A percentile compares a stretch with the other conserved stretches of the same genome.
These are phyloP conservation scores for Fusarium sublunatum DNA, from an alignment of 2,329 filamentous ascomycete species.

Conservation along the genomic window DNA sequence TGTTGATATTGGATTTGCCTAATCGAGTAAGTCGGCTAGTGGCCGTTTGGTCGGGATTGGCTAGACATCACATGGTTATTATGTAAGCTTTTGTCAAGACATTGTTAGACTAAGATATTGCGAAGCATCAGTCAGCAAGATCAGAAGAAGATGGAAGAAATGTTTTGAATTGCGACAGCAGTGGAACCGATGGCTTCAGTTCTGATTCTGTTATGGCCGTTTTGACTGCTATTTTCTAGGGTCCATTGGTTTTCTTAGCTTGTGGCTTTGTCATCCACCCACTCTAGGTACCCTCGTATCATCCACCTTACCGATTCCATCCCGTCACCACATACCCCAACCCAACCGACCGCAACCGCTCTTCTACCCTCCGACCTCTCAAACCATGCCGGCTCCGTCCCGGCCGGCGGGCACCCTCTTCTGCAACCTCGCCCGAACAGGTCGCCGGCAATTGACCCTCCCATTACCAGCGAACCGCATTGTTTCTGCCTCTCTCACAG, in stretches of 20 bases:
- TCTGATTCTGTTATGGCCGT: slow-evolving; percentile 12
- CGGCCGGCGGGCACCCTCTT: slow-evolving; percentile 39
- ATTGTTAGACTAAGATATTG: slow-evolving; percentile 35
- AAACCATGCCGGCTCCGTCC: slow-evolving; percentile 43
- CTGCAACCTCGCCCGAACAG: slow-evolving; percentile 34
- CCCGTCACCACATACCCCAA: slow-evolving; percentile 20
- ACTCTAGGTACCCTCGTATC: slow-evolving; percentile 16
- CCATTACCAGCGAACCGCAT: slow-evolving; percentile 16
- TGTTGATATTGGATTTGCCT: slow-evolving; percentile 24
- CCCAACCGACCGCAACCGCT: slow-evolving; percentile 13
- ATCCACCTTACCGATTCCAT: slow-evolving; percentile 29
- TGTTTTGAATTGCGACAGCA: slow-evolving; percentile 16
- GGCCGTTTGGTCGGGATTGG: slow-evolving; percentile 17
- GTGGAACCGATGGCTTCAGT: slow-evolving; percentile 35
- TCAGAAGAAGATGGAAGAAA: slow-evolving; percentile 14
- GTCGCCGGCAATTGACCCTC: slow-evolving; percentile 13
- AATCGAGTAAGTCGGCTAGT: slow-evolving; percentile 21
- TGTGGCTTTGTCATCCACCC: slow-evolving; percentile 37
- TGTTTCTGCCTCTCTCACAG: slow-evolving; percentile 5
- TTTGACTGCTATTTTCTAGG: slow-evolving; percentile 11
- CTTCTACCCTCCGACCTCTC: slow-evolving; percentile 14
- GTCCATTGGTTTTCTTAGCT: slow-evolving; percentile 20
- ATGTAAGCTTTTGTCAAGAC: slow-evolving; percentile 38
- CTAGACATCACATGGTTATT: slow-evolving; percentile 20
- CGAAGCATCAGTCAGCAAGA: slow-evolving; percentile 45